Percentiles rank a stretch among this genome's conserved stretches.
Evolutionary conservation across 805 yeast genomes (phyloP).

Genomic region (Myxozyma kluyveri): DNA sequence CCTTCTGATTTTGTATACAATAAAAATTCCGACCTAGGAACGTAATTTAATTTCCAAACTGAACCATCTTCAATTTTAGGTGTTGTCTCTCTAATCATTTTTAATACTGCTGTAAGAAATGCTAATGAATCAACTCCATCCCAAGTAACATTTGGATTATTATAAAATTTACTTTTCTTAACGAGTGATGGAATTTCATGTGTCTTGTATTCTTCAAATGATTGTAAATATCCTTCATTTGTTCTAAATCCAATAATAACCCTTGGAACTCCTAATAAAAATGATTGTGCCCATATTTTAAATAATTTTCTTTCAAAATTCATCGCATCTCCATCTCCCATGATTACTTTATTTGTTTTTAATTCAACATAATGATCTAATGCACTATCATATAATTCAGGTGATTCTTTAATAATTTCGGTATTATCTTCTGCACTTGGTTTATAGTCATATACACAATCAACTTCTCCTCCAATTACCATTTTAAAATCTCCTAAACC

Average conservation of each 20-base stretch:
- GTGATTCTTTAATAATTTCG: conserved; percentile 22
- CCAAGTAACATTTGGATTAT: conserved; percentile 39
- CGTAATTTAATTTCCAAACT: conserved; percentile 54
- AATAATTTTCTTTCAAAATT: conserved; percentile 74
- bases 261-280: conserved; percentile 77
- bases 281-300: conserved; percentile 90
- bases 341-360: conserved; percentile 64
- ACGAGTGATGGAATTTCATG: conserved; percentile 73
- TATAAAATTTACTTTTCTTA: conserved; percentile 48
- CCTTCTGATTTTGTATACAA: conserved; percentile 13
- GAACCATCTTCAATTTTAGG: conserved; percentile 44
- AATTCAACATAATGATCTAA: conserved; percentile 79
- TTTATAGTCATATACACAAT: conserved; percentile 80
- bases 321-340: conserved; percentile 54
- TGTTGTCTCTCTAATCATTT: conserved; percentile 64
- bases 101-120: conserved; percentile 81
- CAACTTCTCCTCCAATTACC: conserved; percentile 85
- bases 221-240: conserved; percentile 57
- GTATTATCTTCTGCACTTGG: conserved; percentile 44
- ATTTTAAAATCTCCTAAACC: conserved; percentile 74
- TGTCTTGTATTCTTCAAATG: conserved; percentile 72
- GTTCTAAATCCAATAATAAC: conserved; percentile 86
- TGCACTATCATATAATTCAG: conserved; percentile 41
- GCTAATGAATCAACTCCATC: conserved; percentile 75
- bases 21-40: conserved; percentile 17